Evolutionary conservation across 140 eudicot genomes (phyloP), one percentile per base, ranked within the genome.

Genomic region (Ambrosia hybrid): DNA sequence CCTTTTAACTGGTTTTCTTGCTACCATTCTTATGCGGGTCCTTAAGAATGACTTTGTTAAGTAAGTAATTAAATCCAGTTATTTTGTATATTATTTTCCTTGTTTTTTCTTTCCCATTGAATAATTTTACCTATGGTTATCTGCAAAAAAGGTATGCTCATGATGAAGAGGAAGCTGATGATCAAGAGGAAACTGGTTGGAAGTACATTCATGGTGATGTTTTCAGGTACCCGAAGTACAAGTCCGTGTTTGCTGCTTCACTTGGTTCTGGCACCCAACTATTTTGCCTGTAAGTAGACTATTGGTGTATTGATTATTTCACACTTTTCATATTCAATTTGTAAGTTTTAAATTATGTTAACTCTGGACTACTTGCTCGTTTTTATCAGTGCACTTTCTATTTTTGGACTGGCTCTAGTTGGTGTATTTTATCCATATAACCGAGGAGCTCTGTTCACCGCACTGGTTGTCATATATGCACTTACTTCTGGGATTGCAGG

Each of bases 11-110:
- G 90, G 95, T 53, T 87, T 82, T 51, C 85, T 87, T 59, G 95
- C 86, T 52, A 87, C 88, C 0, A 85, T 87, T 73, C 78, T 85
- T 63, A 80, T 87, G 90, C 86, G 92, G 12, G 95, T 87, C 11
- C 86, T 84, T 9, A 87, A 84, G 67, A 85, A 87, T 37, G 95
- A 87, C 66, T 85, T 87, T 66, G 88, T 85, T 16, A 87, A 87
- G 95, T 87, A 72, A 77, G 90, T 61, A 11, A 78, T 4, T 13
- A 58, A n/a, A 34, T 59, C 59, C n/a, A 36, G 15, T 68, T 37
- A 6, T 64, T 16, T 73, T 45, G 34, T 10, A 48, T 48, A 21
- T 21, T 21, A 21, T 12, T 37, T 8, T 13, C 14, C 49, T 15
- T 13, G 3, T 56, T 13, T 55, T 51, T 3, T 52, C 34, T 21